phyloP scores from a whole-genome alignment of 1,284 basidiomycete species.

The Cystobasidium slooffiae region DNA sequence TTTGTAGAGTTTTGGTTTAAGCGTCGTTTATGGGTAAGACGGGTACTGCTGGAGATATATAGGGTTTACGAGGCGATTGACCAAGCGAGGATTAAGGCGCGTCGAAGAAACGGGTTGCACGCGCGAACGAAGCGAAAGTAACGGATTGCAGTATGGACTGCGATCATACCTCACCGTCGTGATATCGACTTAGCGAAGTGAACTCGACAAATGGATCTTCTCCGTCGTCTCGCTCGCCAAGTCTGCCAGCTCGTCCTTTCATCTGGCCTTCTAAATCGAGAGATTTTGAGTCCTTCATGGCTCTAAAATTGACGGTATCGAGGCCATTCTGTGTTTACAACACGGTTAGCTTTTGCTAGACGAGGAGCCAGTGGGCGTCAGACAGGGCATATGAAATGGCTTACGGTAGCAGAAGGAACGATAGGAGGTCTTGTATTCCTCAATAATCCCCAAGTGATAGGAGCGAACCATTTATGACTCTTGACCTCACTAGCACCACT shows the following conservation, averaged over 20 bases:
- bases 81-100: no score
- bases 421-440: slow-evolving; percentile 90
- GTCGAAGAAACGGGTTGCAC: neutral
- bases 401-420: slow-evolving; percentile 55
- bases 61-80: no score
- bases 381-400: neutral
- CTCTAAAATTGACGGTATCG: slow-evolving; percentile 66
- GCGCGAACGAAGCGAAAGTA: neutral
- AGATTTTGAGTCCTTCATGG: slow-evolving; percentile 84
- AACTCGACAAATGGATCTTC: slow-evolving; percentile 44
- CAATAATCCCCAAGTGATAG: slow-evolving; percentile 94
- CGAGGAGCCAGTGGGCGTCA: no score
- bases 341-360: no score
- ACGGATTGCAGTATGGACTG: neutral
- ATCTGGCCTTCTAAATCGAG: slow-evolving; percentile 75
- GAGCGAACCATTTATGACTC: slow-evolving; percentile 97
- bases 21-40: no score
- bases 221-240: slow-evolving; percentile 30
- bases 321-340: slow-evolving; percentile 64
- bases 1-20: no score
- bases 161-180: slow-evolving; percentile 33
- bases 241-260: slow-evolving; percentile 39
- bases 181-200: slow-evolving; percentile 30
- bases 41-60: no score
- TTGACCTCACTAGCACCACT: slow-evolving; percentile 98